A percentile compares a stretch with the other conserved stretches of the same genome.
Evolutionary conservation across 371 early-diverging fungal genomes (phyloP).

Genomic region (Catenaria anguillulae): DNA sequence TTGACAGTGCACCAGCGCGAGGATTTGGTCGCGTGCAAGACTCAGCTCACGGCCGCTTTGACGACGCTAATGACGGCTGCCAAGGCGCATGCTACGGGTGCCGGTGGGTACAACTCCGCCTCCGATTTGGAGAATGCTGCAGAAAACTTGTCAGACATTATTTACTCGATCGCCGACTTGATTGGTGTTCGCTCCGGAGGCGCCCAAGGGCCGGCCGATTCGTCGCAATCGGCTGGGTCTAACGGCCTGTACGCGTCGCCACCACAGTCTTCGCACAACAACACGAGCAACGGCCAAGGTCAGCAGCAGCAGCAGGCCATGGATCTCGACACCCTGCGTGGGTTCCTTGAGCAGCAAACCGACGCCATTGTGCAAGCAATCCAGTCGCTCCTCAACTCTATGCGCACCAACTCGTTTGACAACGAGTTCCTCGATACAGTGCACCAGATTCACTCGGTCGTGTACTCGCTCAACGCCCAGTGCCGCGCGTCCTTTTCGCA

Average conservation of each 20-base stretch:
- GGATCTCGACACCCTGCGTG: neutral
- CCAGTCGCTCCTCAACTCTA: conserved; percentile 53
- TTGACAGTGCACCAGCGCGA: conserved; percentile 14
- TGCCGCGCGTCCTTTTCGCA: conserved; percentile 24
- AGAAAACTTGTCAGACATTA: conserved; percentile 50
- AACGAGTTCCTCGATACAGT: conserved; percentile 49
- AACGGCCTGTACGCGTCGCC: neutral
- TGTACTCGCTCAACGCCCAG: conserved; percentile 20
- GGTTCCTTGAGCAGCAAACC: conserved; percentile 65
- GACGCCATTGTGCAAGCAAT: conserved; percentile 74
- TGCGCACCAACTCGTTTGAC: conserved; percentile 39
- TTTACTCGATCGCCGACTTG: conserved; percentile 57
- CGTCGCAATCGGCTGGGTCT: neutral
- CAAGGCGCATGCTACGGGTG: conserved; percentile 57
- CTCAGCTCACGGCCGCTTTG: conserved; percentile 43
- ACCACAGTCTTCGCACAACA: neutral
- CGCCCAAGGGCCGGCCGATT: neutral
- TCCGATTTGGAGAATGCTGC: conserved; percentile 58
- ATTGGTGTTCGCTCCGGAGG: conserved; percentile 13
- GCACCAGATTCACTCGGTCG: conserved; percentile 48
- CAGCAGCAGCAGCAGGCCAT: conserved; percentile 8
- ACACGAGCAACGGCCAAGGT: too few relatives aligned
- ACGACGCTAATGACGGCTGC: conserved; percentile 53
- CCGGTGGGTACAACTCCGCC: conserved; percentile 43
- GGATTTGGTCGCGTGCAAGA: conserved; percentile 19